Conservation (phyloP, 2,329 filamentous ascomycete genomes). For the Huntiella abstrusa region DNA sequence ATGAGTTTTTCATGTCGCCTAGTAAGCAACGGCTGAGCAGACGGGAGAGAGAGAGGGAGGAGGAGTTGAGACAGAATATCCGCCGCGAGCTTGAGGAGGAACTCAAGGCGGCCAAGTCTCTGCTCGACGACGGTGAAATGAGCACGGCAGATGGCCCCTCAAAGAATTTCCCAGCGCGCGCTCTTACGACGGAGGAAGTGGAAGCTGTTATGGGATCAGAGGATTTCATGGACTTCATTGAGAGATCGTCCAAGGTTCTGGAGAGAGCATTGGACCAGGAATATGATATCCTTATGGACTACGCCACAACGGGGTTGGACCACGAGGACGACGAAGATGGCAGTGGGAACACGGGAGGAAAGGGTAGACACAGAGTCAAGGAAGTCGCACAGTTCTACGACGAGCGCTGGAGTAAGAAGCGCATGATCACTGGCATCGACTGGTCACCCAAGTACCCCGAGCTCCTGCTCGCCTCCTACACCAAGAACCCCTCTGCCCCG, state of each 20-base stretch:
- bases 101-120: slow-evolving; percentile 50
- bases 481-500: slow-evolving; percentile 87
- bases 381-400: slow-evolving; percentile 90
- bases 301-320: slow-evolving; percentile 61
- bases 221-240: slow-evolving; percentile 88
- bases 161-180: slow-evolving; percentile 55
- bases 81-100: slow-evolving; percentile 87
- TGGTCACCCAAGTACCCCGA: slow-evolving; percentile 94
- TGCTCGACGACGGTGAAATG: slow-evolving; percentile 31
- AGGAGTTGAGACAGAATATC: slow-evolving; percentile 71
- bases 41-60: slow-evolving; percentile 64
- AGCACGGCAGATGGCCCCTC: slow-evolving; percentile 17
- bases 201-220: slow-evolving; percentile 79
- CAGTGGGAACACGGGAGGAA: slow-evolving; percentile 47
- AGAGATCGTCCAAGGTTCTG: slow-evolving; percentile 90
- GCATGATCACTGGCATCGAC: slow-evolving; percentile 88
- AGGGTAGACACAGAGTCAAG: slow-evolving; percentile 57
- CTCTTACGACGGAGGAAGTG: slow-evolving; percentile 67
- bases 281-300: slow-evolving; percentile 91
- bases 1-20: slow-evolving; percentile 39
- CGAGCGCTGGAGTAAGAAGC: slow-evolving; percentile 88
- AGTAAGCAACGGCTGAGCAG: slow-evolving; percentile 55
- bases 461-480: slow-evolving; percentile 83
- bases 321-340: slow-evolving; percentile 71
- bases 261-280: slow-evolving; percentile 88